Base-by-base conservation (phyloP, 2,329 filamentous ascomycete species). In the Cercospora zeae-maydis region DNA sequence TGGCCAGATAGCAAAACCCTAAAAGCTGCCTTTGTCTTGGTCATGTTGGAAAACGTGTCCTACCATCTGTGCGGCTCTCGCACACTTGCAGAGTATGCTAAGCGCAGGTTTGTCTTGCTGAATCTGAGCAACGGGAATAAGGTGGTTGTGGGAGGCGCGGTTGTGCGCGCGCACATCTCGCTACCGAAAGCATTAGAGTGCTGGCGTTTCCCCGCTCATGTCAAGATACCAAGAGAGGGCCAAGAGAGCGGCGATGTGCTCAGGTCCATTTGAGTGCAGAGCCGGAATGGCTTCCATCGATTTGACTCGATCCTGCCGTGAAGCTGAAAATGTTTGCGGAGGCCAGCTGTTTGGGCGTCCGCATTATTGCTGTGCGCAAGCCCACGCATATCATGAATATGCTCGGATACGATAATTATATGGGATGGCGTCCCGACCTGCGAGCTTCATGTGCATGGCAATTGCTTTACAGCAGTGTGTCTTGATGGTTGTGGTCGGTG, bases 151-250 rank as follows among this genome's bases (percentile, higher is more conserved):
- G 39, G 30, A 10, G 19, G 1, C 19, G 19, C 10, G 19, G 37
- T 39, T 14, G 31, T 24, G 51, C 53, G 45, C 27, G 8, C 52
- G 19, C 27, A 51, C 13, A n/a, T 27, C 27, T 34, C 21, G 52
- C 16, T 36, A 36, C 30, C 34, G 34, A 39, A n/a, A 10, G 30
- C 19, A 24, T 21, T 56, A 14, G 19, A 24, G 30, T 55, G 11
- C 39, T 45, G 52, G 27, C 16, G 36, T 30, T 63, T 63, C 61
- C 55, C 45, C 61, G 55, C 55, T 45, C 34, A 19, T 19, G 60
- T 58, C 55, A 58, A 59, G 52, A 47, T 53, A 63, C 45, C 45
- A 58, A 63, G 61, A 24, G 19, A 45, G 39, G n/a, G 61, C 61
- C 61, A 63, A 58, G 55, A 47, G 34, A 45, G 61, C 53, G 21